Conservation (phyloP, 164 flowering plant species). For the Taxillus chinensis region DNA sequence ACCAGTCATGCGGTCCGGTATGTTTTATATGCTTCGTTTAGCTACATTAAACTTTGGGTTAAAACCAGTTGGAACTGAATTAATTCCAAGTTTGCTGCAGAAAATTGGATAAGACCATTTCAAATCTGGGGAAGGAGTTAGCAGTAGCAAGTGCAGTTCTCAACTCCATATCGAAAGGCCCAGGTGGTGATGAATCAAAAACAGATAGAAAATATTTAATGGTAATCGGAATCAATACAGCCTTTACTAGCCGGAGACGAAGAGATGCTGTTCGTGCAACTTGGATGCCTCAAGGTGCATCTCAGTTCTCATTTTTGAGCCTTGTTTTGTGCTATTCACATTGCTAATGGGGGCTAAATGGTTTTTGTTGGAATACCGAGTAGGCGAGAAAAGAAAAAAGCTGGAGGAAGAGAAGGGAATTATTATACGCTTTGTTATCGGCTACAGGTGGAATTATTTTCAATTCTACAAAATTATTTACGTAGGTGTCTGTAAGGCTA, state of each 20-base stretch:
- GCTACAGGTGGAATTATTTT: conserved; percentile 48
- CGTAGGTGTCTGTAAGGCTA: not conserved
- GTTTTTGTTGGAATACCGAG: conserved; percentile 4
- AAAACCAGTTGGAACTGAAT: no score
- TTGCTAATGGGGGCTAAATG: conserved; percentile 3
- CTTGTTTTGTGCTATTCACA: not conserved
- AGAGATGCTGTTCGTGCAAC: conserved; percentile 80
- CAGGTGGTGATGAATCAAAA: conserved; percentile 17
- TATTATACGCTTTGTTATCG: conserved; percentile 75
- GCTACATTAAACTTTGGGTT: not conserved
- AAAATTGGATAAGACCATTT: conserved; percentile 42
- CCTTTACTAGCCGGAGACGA: conserved; percentile 70
- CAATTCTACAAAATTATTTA: not conserved
- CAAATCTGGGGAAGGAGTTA: conserved; percentile 50
- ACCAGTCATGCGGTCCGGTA: conserved; percentile 27
- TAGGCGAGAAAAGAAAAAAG: conserved; percentile 64
- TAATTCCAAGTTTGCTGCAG: conserved; percentile 19
- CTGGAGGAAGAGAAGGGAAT: conserved; percentile 84
- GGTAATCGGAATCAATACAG: conserved; percentile 79
- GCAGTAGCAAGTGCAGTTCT: conserved; percentile 48
- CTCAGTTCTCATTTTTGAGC: not conserved
- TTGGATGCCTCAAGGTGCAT: conserved; percentile 82
- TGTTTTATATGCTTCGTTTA: conserved; percentile 11
- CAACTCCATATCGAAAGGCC: conserved; percentile 30
- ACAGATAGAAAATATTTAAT: conserved; percentile 50